Evolutionary conservation across 2,329 filamentous ascomycete genomes (phyloP).

Genomic region (Pyrenophora graminea): DNA sequence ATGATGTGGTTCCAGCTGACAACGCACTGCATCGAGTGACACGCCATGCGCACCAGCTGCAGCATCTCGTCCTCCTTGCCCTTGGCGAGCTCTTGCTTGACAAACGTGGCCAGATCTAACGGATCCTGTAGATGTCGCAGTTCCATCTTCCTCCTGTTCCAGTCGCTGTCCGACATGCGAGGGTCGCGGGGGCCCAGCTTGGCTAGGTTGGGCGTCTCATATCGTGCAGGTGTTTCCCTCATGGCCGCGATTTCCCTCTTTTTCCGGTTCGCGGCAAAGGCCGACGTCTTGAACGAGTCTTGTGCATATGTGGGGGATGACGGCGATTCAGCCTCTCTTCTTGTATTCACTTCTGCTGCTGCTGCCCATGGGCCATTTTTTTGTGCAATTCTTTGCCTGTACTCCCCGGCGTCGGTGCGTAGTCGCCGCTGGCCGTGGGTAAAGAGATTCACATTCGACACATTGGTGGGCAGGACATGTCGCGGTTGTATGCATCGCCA

Average conservation of each 20-base stretch:
- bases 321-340: no score
- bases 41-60: constrained; percentile 70
- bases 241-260: constrained; percentile 28
- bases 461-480: constrained; percentile 31
- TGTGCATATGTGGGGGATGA: constrained; percentile 5
- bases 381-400: background rate
- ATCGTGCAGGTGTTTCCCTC: constrained; percentile 8
- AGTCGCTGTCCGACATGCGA: constrained; percentile 32
- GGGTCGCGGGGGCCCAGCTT: constrained; percentile 34
- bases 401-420: background rate
- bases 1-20: constrained; percentile 92
- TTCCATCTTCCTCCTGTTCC: constrained; percentile 56
- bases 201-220: constrained; percentile 24
- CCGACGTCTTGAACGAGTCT: constrained; percentile 36
- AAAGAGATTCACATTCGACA: constrained; percentile 25
- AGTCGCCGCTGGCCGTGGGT: constrained; percentile 25
- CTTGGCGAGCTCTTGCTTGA: constrained; percentile 63
- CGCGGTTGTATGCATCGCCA: constrained; percentile 51
- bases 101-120: constrained; percentile 70
- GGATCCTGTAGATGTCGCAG: constrained; percentile 70
- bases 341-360: background rate
- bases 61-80: constrained; percentile 69
- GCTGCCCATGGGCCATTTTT: background rate
- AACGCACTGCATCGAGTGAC: constrained; percentile 64
- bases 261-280: constrained; percentile 30